Percentiles rank a stretch among this genome's conserved stretches.
Conservation (phyloP, 1,284 basidiomycete genomes). For the Trichosporon sp. region DNA sequence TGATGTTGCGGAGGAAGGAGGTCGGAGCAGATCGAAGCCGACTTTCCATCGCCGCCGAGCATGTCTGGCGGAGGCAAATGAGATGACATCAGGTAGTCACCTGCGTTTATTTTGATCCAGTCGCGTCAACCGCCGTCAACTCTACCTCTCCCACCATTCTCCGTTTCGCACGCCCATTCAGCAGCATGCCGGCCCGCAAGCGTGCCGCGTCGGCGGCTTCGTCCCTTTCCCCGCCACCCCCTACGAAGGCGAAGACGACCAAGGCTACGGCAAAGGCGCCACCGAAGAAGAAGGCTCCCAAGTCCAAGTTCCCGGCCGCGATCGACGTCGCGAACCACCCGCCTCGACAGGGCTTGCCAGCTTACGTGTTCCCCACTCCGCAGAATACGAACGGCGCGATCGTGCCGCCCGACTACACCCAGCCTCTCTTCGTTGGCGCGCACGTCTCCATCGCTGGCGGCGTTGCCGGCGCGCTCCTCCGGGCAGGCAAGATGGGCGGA, state of each 20-base stretch:
- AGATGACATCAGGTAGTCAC: slow-evolving; percentile 18
- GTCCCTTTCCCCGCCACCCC: slow-evolving; percentile 19
- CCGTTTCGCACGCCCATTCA: background rate
- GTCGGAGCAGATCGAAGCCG: background rate
- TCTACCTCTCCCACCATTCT: slow-evolving; percentile 1
- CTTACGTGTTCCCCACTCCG: slow-evolving; percentile 31
- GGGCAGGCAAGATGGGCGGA: slow-evolving; percentile 74
- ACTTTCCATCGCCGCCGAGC: background rate
- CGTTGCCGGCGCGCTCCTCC: slow-evolving; percentile 70
- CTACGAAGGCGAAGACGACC: slow-evolving; percentile 15
- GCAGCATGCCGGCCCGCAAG: slow-evolving; percentile 14
- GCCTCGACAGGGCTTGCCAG: slow-evolving; percentile 44
- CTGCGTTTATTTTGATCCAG: background rate
- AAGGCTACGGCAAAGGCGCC: too few relatives aligned
- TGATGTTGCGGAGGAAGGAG: background rate
- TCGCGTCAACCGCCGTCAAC: background rate
- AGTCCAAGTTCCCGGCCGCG: slow-evolving; percentile 44
- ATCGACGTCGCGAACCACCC: slow-evolving; percentile 50
- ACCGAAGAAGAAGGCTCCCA: slow-evolving; percentile 28
- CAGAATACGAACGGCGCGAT: slow-evolving; percentile 34
- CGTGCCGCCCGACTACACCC: slow-evolving; percentile 29
- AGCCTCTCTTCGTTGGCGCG: slow-evolving; percentile 64
- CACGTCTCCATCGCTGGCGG: slow-evolving; percentile 81
- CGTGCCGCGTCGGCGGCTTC: background rate
- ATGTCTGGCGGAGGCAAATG: slow-evolving; percentile 6